A percentile compares a stretch with the other conserved stretches of the same genome.
phyloP scores from a whole-genome alignment of 352 stramenopile species.

The Phytophthora pinifolia region DNA sequence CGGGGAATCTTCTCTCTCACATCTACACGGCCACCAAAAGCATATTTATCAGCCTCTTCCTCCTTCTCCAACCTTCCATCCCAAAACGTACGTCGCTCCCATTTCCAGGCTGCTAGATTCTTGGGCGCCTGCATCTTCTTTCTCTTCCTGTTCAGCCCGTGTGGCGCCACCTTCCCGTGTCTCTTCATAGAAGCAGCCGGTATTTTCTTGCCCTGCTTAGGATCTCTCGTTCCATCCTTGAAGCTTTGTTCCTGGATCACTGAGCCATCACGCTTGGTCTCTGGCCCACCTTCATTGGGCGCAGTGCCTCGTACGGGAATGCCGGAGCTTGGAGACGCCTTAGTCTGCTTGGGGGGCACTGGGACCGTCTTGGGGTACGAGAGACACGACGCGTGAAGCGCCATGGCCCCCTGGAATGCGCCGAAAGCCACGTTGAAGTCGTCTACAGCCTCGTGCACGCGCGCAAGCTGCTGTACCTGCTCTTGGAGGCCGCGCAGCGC shows the following conservation, averaged over 20 bases:
- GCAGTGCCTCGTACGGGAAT: conserved; percentile 40
- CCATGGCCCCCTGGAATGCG: conserved; percentile 73
- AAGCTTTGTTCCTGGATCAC: conserved; percentile 6
- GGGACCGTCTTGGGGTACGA: conserved; percentile 43
- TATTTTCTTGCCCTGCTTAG: conserved; percentile 13
- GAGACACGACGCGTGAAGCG: conserved; percentile 75
- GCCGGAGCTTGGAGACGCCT: conserved; percentile 25
- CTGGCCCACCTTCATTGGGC: neutral
- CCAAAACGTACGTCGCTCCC: conserved; percentile 66
- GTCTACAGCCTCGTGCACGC: conserved; percentile 70
- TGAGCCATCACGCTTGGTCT: conserved; percentile 1
- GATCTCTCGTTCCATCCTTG: conserved; percentile 7
- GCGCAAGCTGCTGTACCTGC: conserved; percentile 63
- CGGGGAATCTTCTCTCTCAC: conserved; percentile 75
- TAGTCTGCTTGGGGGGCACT: conserved; percentile 4
- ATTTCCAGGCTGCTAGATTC: conserved; percentile 62
- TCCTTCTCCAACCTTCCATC: neutral
- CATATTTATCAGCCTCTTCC: neutral
- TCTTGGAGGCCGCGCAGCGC: conserved; percentile 67
- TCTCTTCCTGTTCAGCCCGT: conserved; percentile 20
- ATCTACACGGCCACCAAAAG: conserved; percentile 36
- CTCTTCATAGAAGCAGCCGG: conserved; percentile 17
- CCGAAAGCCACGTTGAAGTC: conserved; percentile 79
- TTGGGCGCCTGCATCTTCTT: conserved; percentile 32
- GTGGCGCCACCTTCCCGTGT: conserved; percentile 20